Conservation (phyloP, 441 rosid genomes). For the Erodium moschatum region DNA sequence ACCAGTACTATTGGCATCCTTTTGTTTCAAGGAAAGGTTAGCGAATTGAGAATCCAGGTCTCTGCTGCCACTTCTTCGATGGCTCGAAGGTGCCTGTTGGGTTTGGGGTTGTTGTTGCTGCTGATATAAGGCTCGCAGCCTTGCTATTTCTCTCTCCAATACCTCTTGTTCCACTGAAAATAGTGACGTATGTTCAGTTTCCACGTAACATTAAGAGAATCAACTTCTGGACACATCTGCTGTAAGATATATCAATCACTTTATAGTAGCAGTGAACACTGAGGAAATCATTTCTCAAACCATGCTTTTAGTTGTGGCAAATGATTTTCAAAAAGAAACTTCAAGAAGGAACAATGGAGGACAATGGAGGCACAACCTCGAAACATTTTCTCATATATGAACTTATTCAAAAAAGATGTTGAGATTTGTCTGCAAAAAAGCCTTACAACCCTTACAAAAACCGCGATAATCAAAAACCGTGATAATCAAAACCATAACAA, state of each 20-base stretch:
- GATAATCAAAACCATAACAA: background rate
- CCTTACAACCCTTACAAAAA: background rate
- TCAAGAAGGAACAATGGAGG: background rate
- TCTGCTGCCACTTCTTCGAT: conserved; percentile 56
- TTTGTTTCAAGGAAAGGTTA: conserved; percentile 68
- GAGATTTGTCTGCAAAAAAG: background rate
- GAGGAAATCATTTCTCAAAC: background rate
- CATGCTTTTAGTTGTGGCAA: background rate
- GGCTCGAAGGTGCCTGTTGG: conserved; percentile 47
- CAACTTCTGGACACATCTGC: background rate
- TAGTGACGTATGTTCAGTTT: background rate
- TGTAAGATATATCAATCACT: background rate
- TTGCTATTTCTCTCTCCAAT: conserved; percentile 87
- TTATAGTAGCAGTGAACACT: background rate
- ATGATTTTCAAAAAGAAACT: background rate
- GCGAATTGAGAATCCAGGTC: conserved; percentile 87
- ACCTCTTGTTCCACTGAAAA: conserved; percentile 91
- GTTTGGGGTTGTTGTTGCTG: conserved; percentile 49
- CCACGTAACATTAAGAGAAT: background rate
- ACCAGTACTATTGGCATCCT: conserved; percentile 49
- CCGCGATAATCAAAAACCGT: background rate
- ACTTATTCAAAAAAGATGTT: background rate
- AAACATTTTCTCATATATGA: background rate
- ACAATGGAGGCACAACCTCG: background rate
- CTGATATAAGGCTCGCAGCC: conserved; percentile 65